Evolutionary conservation across 2,329 filamentous ascomycete species (phyloP).

Genomic region (Fusarium armeniacum): DNA sequence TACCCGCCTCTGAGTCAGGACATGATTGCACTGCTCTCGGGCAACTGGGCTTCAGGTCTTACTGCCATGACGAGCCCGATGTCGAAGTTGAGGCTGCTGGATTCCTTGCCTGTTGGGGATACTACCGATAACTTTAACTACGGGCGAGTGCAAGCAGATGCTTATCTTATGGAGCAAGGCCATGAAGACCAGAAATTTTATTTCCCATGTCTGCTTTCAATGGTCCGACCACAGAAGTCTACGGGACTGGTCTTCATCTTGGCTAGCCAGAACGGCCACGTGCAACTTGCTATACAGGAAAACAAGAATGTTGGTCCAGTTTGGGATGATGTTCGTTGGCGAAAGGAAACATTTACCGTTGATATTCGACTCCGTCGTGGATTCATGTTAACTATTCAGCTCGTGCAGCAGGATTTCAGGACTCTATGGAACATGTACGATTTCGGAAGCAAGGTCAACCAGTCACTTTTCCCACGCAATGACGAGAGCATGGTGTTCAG

Average conservation of each 20-base stretch:
- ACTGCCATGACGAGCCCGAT: conserved; percentile 62
- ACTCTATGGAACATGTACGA: conserved; percentile 87
- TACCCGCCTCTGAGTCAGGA: conserved; percentile 82
- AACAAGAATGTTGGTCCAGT: conserved; percentile 77
- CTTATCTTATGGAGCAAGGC: conserved; percentile 80
- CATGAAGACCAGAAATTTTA: conserved; percentile 75
- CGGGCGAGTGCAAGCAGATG: conserved; percentile 80
- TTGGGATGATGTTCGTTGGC: conserved; percentile 89
- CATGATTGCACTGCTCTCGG: conserved; percentile 77
- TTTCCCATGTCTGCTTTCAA: conserved; percentile 81
- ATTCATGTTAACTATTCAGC: conserved; percentile 78
- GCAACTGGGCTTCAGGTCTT: conserved; percentile 67
- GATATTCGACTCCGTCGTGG: conserved; percentile 80
- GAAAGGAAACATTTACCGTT: conserved; percentile 74
- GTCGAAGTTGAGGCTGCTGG: conserved; percentile 68
- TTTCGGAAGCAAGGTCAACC: conserved; percentile 82
- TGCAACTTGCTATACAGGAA: conserved; percentile 80
- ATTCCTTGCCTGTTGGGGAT: conserved; percentile 83
- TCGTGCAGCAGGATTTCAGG: conserved; percentile 82
- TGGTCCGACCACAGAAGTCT: conserved; percentile 77
- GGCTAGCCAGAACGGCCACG: conserved; percentile 82
- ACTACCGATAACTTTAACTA: conserved; percentile 81
- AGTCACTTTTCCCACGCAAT: conserved; percentile 74
- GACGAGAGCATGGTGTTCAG: conserved; percentile 81
- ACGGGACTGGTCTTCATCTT: conserved; percentile 79